Evolutionary conservation across 441 rosid species (phyloP), one percentile per base, ranked within the genome.

Genomic region (Erysimum pusillum): DNA sequence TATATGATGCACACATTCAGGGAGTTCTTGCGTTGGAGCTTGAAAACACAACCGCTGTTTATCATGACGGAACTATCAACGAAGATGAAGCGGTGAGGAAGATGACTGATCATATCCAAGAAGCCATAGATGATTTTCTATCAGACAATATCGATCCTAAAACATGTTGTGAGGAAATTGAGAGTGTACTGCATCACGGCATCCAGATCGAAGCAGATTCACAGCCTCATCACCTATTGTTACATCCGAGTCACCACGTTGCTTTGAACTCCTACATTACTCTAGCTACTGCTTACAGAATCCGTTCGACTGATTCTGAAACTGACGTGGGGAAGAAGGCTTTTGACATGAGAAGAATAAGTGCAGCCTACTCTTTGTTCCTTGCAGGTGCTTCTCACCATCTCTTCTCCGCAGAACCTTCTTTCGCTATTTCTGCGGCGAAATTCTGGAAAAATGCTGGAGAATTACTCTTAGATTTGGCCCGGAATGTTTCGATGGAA

Each of bases 291-390:
- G 90, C 89, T 15, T 90, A 91, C 80, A 86, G 78, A 81, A 68
- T 84, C 69, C 82, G 74, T 53, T 83, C 91, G 18, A 69, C 53
- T 4, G 20, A 73, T 74, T 75, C 83, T 45, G 76, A 81, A 57
- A 52, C 20, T 22, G 82, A 76, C 49, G 68, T 45, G 14, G 7
- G 35, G 45, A 80, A 83, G 45, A 80, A 83, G 76, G 84, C 69
- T 78, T 86, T 87, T 70, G 57, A 80, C 67, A 65, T 83, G 83
- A 71, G 67, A 58, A 82, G 88, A 77, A 76, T 59, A 20, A 77
- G 94, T 78, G 91, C 89, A 9, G 94, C 90, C 15, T 93, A 90
- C 83, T 86, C 90, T 42, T 76, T 91, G 38, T 80, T 90, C 72
- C 90, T 90, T 67, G 94, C 93, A 3, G 66, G 87, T 66, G 86